phyloP scores from a whole-genome alignment of 129 eudicot genomes.

The Flaveria trinervia region DNA sequence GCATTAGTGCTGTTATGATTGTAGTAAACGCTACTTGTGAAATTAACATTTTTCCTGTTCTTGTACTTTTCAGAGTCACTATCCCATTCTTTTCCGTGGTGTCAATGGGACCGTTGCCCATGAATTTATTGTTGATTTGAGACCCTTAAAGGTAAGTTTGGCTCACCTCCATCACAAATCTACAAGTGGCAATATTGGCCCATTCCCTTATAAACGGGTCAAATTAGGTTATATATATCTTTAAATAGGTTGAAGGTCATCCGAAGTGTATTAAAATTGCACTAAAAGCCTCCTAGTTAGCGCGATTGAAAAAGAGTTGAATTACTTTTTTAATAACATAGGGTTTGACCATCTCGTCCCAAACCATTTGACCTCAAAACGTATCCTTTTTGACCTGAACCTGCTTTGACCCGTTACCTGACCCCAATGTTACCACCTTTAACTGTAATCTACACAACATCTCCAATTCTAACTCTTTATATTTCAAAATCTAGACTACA shows the following conservation, averaged over 20 bases:
- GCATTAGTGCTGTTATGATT: conserved; percentile 4
- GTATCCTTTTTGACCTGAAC: conserved; percentile 1
- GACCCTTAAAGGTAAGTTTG: conserved; percentile 76
- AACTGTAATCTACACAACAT: neutral
- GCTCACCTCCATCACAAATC: conserved; percentile 7
- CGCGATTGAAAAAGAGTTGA: neutral
- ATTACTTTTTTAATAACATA: neutral
- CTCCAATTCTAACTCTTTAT: neutral
- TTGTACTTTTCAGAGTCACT: conserved; percentile 57
- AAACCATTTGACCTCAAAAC: neutral
- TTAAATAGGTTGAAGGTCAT: neutral
- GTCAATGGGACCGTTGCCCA: conserved; percentile 97
- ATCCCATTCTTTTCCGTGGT: conserved; percentile 97
- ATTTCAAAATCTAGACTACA: conserved; percentile 50
- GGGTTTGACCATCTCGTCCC: neutral
- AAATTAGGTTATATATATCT: neutral
- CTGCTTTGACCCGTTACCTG: neutral
- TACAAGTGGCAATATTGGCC: neutral
- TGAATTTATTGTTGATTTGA: conserved; percentile 91
- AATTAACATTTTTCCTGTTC: conserved; percentile 25
- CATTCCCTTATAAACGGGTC: neutral
- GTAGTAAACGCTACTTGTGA: conserved; percentile 5
- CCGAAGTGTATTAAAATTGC: neutral
- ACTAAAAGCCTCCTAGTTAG: neutral
- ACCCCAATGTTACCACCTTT: neutral